These are phyloP conservation scores for Hyaloscypha finlandica DNA, from an alignment of 495 filamentous ascomycete species.

Conservation along the genomic window DNA sequence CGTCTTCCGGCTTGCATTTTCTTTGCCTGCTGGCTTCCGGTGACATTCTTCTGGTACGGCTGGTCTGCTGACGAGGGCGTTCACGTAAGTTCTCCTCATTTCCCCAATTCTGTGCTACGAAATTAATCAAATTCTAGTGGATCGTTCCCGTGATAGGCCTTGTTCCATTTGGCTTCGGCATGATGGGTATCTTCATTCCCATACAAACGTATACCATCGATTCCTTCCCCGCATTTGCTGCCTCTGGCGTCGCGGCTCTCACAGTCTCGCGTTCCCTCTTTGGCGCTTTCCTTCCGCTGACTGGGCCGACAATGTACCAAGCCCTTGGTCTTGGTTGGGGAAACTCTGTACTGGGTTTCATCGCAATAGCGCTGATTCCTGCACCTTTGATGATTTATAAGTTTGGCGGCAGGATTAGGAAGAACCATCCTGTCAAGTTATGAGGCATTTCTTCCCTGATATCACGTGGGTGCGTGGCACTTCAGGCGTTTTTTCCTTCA, in stretches of 20 bases:
- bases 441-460: constrained; percentile 16
- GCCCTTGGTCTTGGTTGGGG: constrained; percentile 59
- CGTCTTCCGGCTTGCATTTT: constrained; percentile 43
- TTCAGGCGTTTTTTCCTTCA: no score
- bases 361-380: constrained; percentile 52
- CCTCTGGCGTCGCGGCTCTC: constrained; percentile 56
- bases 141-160: constrained; percentile 57
- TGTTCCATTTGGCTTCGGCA: constrained; percentile 51
- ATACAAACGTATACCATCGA: constrained; percentile 63
- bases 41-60: constrained; percentile 54
- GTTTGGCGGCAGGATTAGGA: constrained; percentile 53
- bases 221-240: constrained; percentile 59
- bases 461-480: no score
- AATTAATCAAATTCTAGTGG: constrained; percentile 41
- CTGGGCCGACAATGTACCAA: constrained; percentile 54
- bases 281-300: constrained; percentile 58
- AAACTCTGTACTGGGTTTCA: constrained; percentile 56
- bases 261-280: constrained; percentile 55
- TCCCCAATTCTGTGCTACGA: background rate
- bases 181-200: constrained; percentile 53
- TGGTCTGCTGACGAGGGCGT: constrained; percentile 39
- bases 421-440: constrained; percentile 43
- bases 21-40: constrained; percentile 45
- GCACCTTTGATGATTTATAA: constrained; percentile 51
- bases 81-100: constrained; percentile 25